These are phyloP conservation scores for Suillus brevipes DNA, from an alignment of 768 basidiomycete species.

Conservation along the genomic window DNA sequence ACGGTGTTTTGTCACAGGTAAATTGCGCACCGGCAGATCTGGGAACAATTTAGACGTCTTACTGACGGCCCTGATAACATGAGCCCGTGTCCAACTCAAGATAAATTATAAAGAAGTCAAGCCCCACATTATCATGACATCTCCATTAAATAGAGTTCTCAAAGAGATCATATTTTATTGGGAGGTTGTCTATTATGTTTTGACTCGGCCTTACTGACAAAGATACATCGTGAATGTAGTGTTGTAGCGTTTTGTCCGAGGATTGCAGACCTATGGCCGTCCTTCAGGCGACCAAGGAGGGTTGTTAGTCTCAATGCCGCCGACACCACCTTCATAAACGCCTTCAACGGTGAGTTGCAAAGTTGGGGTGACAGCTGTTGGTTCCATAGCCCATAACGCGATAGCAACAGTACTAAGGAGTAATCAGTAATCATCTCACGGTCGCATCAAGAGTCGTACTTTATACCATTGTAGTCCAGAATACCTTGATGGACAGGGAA, in stretches of 20 bases:
- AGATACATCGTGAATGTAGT: neutral
- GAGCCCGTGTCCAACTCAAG: neutral
- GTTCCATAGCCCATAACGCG: constrained; percentile 68
- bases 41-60: too few relatives aligned
- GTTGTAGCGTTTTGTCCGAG: neutral
- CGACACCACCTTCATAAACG: constrained; percentile 67
- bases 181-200: neutral
- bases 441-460: constrained; percentile 41
- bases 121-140: neutral
- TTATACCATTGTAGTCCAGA: constrained; percentile 66
- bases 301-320: constrained; percentile 54
- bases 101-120: neutral
- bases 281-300: constrained; percentile 49
- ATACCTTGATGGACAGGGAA: constrained; percentile 88
- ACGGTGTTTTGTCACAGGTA: neutral
- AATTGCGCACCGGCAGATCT: neutral
- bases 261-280: neutral
- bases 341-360: constrained; percentile 56
- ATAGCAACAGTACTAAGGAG: constrained; percentile 53
- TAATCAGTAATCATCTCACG: neutral
- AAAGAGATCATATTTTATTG: neutral
- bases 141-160: neutral
- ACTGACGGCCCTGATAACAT: neutral
- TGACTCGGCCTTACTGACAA: neutral
- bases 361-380: constrained; percentile 47